Conservation (phyloP, 78 protist species). For the Neovahlkampfia damariscottae region DNA sequence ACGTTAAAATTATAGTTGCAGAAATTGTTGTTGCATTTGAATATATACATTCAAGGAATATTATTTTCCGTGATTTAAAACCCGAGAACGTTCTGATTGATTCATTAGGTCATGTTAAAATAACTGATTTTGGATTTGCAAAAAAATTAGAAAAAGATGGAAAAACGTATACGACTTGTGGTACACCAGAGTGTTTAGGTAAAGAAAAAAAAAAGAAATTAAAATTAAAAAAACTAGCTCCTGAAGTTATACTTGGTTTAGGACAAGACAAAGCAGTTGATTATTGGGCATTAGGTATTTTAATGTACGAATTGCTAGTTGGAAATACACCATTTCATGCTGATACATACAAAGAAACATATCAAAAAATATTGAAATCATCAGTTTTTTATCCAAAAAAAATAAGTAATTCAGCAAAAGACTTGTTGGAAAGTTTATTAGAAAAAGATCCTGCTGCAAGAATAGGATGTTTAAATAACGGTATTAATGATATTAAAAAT, state of each 20-base stretch:
- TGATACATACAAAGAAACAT: not conserved
- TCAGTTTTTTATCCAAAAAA: not conserved
- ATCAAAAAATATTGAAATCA: not conserved
- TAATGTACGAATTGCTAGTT: constrained; percentile 11
- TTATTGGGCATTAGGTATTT: constrained; percentile 44
- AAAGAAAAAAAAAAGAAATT: constrained; percentile 8
- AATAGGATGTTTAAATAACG: not conserved
- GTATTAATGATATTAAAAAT: no score
- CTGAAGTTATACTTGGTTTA: constrained; percentile 39
- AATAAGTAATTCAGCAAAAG: not conserved
- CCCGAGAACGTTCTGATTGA: constrained; percentile 94
- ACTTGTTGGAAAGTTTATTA: not conserved
- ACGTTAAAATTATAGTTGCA: constrained; percentile 17
- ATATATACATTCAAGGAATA: not conserved
- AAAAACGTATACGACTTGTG: constrained; percentile 91
- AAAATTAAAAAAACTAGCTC: constrained; percentile 40
- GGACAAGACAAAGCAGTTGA: constrained; percentile 40
- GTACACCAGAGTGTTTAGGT: constrained; percentile 98
- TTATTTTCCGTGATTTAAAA: constrained; percentile 61
- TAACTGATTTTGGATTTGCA: constrained; percentile 94
- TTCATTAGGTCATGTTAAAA: constrained; percentile 66
- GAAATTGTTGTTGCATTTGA: not conserved
- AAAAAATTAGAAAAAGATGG: constrained; percentile 42
- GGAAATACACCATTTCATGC: constrained; percentile 11
- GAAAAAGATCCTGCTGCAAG: not conserved